These are phyloP conservation scores for Rhodotorula mucilaginosa DNA, from an alignment of 1,284 basidiomycete species.

Conservation along the genomic window DNA sequence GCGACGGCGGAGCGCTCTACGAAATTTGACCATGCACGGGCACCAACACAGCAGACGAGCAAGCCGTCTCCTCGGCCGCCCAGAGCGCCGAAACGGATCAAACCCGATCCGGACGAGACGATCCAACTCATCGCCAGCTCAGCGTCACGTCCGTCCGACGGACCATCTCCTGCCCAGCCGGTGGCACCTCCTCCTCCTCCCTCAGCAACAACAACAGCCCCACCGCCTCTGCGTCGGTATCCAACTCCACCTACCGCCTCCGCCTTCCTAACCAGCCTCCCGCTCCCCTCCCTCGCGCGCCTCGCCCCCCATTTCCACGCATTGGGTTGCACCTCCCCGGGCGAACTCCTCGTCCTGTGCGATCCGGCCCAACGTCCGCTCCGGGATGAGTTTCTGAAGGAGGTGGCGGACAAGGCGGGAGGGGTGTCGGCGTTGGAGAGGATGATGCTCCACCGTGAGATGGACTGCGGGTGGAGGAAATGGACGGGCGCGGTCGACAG, in stretches of 20 bases:
- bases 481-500: background rate
- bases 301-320: conserved; percentile 16
- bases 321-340: conserved; percentile 15
- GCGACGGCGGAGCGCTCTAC: too few relatives aligned
- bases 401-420: background rate
- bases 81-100: background rate
- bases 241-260: conserved; percentile 1
- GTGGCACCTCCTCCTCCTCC: conserved; percentile 8
- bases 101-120: conserved; percentile 1
- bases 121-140: background rate
- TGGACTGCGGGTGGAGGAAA: conserved; percentile 4
- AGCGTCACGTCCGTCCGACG: background rate
- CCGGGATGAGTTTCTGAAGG: background rate
- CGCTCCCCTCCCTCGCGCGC: conserved; percentile 27
- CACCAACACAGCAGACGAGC: too few relatives aligned
- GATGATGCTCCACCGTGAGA: conserved; percentile 18
- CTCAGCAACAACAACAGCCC: background rate
- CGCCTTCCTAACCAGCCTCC: conserved; percentile 24
- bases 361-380: background rate
- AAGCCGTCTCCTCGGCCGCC: background rate
- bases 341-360: conserved; percentile 22
- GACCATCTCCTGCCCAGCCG: background rate
- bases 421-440: conserved; percentile 18
- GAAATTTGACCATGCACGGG: too few relatives aligned
- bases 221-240: background rate